Base-by-base conservation (phyloP, 2,329 filamentous ascomycete genomes). In the Phialophora verrucosa region DNA sequence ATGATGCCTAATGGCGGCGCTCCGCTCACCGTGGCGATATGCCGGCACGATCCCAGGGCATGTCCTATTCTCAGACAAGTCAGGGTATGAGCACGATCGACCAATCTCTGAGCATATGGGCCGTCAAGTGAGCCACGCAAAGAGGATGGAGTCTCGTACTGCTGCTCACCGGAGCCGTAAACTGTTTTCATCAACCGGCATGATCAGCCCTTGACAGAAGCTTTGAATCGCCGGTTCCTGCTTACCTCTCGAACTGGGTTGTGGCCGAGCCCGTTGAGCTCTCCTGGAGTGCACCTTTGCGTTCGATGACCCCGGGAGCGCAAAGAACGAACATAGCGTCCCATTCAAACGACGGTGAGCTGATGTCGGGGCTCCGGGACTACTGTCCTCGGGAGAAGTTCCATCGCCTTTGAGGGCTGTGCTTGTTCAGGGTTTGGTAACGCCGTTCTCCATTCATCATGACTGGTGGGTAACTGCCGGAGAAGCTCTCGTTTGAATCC, bases 1-100 rank as follows among this genome's bases (percentile, higher is more conserved):
- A 25, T 42, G 59, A 42, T 61, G 59, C 59, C 59, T 61, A 42
- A 53, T 42, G 5, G 49, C 59, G 27, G 31, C 20, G 29, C 10
- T 17, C 31, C 31, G 51, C 32, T 61, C 23, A 20, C 44, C 49
- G 23, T 38, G 20, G 59, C 49, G 17, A 51, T 42, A 29, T 32
- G 44, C 44, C 6, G 27, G 3, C n/a, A 54, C 38, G 59, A 20
- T 12, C 47, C 47, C 47, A 23, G 31, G 25, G 12, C 42, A 35
- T n/a, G n/a, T 61, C 32, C 31, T 23, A 20, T 54, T 20, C 29
- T 54, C 49, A 38, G 20, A 38, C 47, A 44, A 38, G n/a, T 38
- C 42, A 50, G 7, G 47, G 23, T 27, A 23, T 51, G 25, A 12
- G 14, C 10, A 27, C 49, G 12, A 11, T 51, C 49, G 49, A 12